Base-by-base conservation (phyloP, 371 early-diverging fungal species). In the Lichtheimia ramosa region DNA sequence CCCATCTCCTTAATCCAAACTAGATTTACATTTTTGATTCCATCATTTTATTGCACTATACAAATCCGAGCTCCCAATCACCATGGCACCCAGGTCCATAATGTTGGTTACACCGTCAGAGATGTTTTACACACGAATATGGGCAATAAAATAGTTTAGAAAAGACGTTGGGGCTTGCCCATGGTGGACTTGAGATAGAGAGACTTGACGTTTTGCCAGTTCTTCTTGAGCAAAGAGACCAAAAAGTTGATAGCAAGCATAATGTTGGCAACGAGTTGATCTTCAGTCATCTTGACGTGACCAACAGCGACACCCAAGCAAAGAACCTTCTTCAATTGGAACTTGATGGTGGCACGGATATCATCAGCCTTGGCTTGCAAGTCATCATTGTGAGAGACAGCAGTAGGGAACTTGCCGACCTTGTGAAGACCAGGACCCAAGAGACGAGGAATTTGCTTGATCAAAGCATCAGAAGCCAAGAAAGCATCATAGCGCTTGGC, bases 201-300 rank as follows among this genome's bases (percentile, higher is more conserved):
- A 68, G 97, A 94, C 86, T 92, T 92, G 84, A 98, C 93, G 93
- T 97, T 99, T 86, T 98, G 97, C 95, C 96, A 95, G 88, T 96
- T 91, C 90, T 98, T 99, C 94, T 99, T 98, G 66, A 98, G 86
- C 65, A 98, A 85, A 48, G 97, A 96, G 58, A 97, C 93, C 71
- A 99, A 83, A 86, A 97, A 95, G 89, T 96, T 97, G 88, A 98
- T 87, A 65, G 96, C 85, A 87, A 95, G 83, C 95, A 96, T 96
- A 82, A 93, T 92, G 94, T 99, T 99, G 78, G 92, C 87, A 69
- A 94, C 83, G 59, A 98, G 85, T 83, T 98, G 88, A 77, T 96
- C 96, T 75, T 95, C 93, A 63, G 89, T 86, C 98, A 97, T 98
- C 56, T 85, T 75, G 74, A 96, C 92, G 86, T 97, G 93, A 63